A percentile compares a stretch with the other conserved stretches of the same genome.
Evolutionary conservation across 2,329 filamentous ascomycete species (phyloP).

Genomic region (Chaetomium sp.): DNA sequence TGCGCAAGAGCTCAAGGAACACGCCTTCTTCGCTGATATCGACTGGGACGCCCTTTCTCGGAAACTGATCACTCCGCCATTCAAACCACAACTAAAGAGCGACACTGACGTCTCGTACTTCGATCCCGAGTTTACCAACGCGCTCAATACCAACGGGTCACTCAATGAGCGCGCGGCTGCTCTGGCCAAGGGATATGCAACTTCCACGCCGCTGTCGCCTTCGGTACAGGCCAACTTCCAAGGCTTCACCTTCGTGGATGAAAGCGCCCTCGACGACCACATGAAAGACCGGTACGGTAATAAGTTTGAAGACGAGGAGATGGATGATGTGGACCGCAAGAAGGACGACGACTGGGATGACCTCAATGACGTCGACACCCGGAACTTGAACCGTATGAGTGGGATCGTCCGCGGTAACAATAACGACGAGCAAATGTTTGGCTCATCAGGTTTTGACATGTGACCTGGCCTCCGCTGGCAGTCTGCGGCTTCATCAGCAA

Average conservation of each 20-base stretch:
- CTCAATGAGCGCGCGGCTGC: constrained; percentile 87
- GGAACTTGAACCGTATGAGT: constrained; percentile 55
- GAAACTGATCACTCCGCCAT: constrained; percentile 91
- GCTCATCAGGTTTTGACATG: constrained; percentile 56
- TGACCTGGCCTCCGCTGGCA: constrained; percentile 32
- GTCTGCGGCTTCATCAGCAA: no score
- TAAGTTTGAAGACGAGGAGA: constrained; percentile 49
- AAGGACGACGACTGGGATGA: constrained; percentile 54
- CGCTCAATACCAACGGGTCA: constrained; percentile 77
- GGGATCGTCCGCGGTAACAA: constrained; percentile 52
- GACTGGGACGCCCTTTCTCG: constrained; percentile 84
- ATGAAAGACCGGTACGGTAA: constrained; percentile 48
- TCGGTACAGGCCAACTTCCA: constrained; percentile 98
- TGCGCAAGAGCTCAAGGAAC: constrained; percentile 87
- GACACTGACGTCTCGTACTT: constrained; percentile 98
- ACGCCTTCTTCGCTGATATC: constrained; percentile 90
- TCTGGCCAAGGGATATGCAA: constrained; percentile 75
- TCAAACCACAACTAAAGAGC: constrained; percentile 95
- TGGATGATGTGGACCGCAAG: constrained; percentile 46
- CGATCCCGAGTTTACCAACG: constrained; percentile 96
- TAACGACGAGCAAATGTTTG: constrained; percentile 59
- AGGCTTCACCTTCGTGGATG: constrained; percentile 98
- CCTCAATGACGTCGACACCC: constrained; percentile 46
- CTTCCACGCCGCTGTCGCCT: constrained; percentile 86
- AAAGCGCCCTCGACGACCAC: constrained; percentile 86